These are phyloP conservation scores for Neurospora tetraspora DNA, from an alignment of 495 filamentous ascomycete genomes.

Conservation along the genomic window DNA sequence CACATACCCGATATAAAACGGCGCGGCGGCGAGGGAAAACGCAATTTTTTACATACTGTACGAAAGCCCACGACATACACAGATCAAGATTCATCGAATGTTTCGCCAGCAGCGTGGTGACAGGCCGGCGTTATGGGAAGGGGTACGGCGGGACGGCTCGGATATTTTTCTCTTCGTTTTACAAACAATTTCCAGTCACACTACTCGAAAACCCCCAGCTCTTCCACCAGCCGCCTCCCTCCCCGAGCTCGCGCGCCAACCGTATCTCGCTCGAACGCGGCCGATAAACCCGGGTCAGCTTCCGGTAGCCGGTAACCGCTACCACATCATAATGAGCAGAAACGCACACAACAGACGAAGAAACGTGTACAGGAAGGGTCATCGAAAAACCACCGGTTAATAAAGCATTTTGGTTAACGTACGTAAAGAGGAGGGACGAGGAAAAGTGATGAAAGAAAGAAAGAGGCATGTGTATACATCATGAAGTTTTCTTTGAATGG, in stretches of 20 bases:
- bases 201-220: not conserved
- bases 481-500: not conserved
- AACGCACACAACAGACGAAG: not conserved
- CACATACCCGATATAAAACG: not conserved
- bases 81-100: conserved; percentile 20
- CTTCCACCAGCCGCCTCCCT: not conserved
- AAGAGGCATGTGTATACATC: not conserved
- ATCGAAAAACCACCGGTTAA: not conserved
- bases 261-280: not conserved
- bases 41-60: conserved; percentile 23
- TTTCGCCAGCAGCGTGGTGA: conserved; percentile 5
- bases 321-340: not conserved
- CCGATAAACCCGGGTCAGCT: not conserved
- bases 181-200: not conserved
- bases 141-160: conserved; percentile 2
- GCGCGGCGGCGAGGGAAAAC: conserved; percentile 17
- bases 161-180: conserved; percentile 9
- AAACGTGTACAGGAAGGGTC: not conserved
- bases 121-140: conserved; percentile 12
- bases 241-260: not conserved
- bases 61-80: conserved; percentile 25
- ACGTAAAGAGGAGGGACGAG: not conserved
- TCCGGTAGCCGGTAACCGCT: not conserved
- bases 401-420: not conserved
- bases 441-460: not conserved